phyloP scores from a whole-genome alignment of 805 yeast species.

The Sugiyamaella chiloensis region DNA sequence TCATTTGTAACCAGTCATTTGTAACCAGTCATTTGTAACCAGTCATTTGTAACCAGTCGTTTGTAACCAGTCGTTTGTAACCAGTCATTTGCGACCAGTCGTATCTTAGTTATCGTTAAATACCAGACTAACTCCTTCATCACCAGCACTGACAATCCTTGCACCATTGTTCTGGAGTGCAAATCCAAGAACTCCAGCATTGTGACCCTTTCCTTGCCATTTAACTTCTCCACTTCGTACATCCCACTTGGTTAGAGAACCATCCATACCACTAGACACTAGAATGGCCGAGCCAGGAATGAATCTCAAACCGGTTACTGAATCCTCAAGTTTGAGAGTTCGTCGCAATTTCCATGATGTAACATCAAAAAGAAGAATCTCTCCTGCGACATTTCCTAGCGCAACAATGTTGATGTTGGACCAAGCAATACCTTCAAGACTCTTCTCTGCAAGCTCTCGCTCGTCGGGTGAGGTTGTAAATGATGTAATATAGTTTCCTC shows the following conservation, averaged over 20 bases:
- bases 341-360: conserved; percentile 84
- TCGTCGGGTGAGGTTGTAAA: conserved; percentile 54
- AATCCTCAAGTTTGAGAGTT: conserved; percentile 66
- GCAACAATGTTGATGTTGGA: conserved; percentile 69
- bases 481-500: conserved; percentile 65
- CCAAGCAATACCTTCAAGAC: conserved; percentile 83
- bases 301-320: conserved; percentile 77
- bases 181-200: conserved; percentile 90
- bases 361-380: conserved; percentile 75
- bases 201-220: conserved; percentile 85
- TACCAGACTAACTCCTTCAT: conserved; percentile 88
- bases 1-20: too few species aligned
- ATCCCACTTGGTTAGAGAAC: conserved; percentile 83
- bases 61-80: too few species aligned
- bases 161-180: conserved; percentile 62
- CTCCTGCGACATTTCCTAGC: conserved; percentile 86
- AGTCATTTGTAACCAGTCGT: too few species aligned
- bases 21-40: too few species aligned
- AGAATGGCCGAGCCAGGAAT: conserved; percentile 45
- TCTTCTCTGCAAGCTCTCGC: conserved; percentile 46
- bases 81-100: too few species aligned
- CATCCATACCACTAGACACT: conserved; percentile 77
- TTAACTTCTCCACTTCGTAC: conserved; percentile 77
- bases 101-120: conserved; percentile 37
- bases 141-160: conserved; percentile 87